Evolutionary conservation across 306 rosid species (phyloP).

Genomic region (Argentina anserina): DNA sequence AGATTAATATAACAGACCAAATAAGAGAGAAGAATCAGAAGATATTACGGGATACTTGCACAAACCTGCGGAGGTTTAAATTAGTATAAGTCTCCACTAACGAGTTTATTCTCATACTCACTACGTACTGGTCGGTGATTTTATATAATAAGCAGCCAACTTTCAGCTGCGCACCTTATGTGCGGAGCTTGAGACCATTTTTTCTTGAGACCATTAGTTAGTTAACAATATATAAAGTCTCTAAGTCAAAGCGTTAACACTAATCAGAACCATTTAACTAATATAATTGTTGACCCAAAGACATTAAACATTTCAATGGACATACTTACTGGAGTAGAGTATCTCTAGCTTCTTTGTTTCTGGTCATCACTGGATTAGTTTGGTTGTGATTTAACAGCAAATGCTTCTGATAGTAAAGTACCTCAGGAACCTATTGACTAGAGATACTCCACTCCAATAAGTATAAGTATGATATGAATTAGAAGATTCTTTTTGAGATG

Average conservation of each 20-base stretch:
- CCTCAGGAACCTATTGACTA: no score
- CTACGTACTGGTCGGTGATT: conserved; percentile 16
- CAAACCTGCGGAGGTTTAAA: conserved; percentile 13
- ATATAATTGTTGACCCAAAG: background rate
- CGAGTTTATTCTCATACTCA: conserved; percentile 3
- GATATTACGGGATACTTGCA: background rate
- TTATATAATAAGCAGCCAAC: background rate
- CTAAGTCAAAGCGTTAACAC: background rate
- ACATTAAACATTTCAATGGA: background rate
- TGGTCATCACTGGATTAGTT: background rate
- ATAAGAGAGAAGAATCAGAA: background rate
- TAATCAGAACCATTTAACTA: background rate
- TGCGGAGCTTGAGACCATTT: background rate
- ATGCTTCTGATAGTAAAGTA: no score
- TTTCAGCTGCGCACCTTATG: background rate
- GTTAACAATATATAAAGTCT: background rate
- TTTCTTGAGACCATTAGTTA: background rate
- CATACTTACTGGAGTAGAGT: background rate
- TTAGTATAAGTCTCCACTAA: background rate
- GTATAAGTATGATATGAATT: no score
- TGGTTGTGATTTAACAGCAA: conserved; percentile 1
- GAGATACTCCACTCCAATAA: no score
- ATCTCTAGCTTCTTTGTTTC: background rate
- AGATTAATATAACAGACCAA: background rate
- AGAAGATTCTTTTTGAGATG: background rate